phyloP scores from a whole-genome alignment of 768 basidiomycete genomes.

The Russula virescens region DNA sequence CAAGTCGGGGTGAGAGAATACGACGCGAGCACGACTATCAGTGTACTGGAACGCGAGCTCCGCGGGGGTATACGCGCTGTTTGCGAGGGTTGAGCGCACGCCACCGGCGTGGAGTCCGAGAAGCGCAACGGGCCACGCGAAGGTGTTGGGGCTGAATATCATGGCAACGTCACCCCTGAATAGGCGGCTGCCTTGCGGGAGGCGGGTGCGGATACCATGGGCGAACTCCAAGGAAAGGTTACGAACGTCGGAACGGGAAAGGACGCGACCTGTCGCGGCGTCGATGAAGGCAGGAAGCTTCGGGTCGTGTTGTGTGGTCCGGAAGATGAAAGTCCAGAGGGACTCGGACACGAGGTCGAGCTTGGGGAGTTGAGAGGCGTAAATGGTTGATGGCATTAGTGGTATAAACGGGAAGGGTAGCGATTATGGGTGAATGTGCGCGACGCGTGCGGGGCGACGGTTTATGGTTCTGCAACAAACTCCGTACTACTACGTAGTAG shows the following conservation, averaged over 20 bases:
- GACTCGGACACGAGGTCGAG: constrained; percentile 24
- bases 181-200: constrained; percentile 27
- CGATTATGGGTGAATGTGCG: too few relatives aligned
- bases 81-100: constrained; percentile 63
- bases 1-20: constrained; percentile 62
- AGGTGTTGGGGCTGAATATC: constrained; percentile 64
- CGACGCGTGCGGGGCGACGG: too few relatives aligned
- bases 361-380: constrained; percentile 3
- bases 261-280: constrained; percentile 46
- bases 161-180: constrained; percentile 54
- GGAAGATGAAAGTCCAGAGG: constrained; percentile 20
- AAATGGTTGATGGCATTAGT: constrained; percentile 23
- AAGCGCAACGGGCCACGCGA: constrained; percentile 49
- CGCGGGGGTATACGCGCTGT: constrained; percentile 57
- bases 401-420: neutral
- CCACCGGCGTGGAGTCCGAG: constrained; percentile 55
- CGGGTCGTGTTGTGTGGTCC: constrained; percentile 4
- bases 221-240: constrained; percentile 52
- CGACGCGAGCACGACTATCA: constrained; percentile 56
- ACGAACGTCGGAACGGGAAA: constrained; percentile 52
- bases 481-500: too few relatives aligned
- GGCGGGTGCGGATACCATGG: constrained; percentile 43
- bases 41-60: constrained; percentile 70
- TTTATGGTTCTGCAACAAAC: too few relatives aligned
- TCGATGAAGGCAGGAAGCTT: constrained; percentile 56